Percentiles rank a stretch among this genome's conserved stretches.
Evolutionary conservation across 1,139 yeast genomes (phyloP).

Genomic region (Hemisphaericaspora xylanilytica): DNA sequence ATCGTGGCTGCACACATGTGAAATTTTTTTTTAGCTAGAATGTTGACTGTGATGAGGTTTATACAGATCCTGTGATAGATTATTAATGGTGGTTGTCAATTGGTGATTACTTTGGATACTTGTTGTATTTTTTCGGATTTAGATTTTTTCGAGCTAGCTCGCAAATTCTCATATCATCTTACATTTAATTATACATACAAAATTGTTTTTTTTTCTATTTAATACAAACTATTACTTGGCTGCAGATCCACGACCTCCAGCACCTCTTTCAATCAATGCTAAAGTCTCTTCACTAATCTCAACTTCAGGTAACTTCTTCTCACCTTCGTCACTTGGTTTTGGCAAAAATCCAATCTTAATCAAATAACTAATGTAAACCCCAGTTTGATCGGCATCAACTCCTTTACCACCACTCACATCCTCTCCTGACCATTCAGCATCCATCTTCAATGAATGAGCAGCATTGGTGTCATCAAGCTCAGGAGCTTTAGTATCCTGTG

Average conservation of each 20-base stretch:
- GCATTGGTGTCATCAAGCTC: constrained; percentile 89
- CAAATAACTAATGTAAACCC: constrained; percentile 77
- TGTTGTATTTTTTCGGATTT: too few relatives aligned
- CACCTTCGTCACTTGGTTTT: constrained; percentile 47
- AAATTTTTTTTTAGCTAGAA: too few relatives aligned
- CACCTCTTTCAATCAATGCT: constrained; percentile 68
- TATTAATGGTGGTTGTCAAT: too few relatives aligned
- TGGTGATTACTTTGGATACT: too few relatives aligned
- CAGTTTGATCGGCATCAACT: constrained; percentile 62
- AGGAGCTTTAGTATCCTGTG: constrained; percentile 90
- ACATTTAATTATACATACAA: too few relatives aligned
- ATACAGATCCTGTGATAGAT: too few relatives aligned
- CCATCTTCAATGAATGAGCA: constrained; percentile 56
- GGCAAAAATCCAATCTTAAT: constrained; percentile 76
- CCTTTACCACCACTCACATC: constrained; percentile 74
- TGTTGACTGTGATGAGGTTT: too few relatives aligned
- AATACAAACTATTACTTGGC: too few relatives aligned
- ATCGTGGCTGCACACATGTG: too few relatives aligned
- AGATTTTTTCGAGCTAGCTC: too few relatives aligned
- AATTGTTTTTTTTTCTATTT: too few relatives aligned
- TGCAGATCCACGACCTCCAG: constrained; percentile 82
- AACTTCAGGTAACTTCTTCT: constrained; percentile 54
- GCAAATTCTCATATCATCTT: too few relatives aligned
- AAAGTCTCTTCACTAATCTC: constrained; percentile 58
- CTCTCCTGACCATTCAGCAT: constrained; percentile 59